A percentile compares a stretch with the other conserved stretches of the same genome.
These are phyloP conservation scores for Fusarium nurragi DNA, from an alignment of 2,329 filamentous ascomycete genomes.

Conservation along the genomic window DNA sequence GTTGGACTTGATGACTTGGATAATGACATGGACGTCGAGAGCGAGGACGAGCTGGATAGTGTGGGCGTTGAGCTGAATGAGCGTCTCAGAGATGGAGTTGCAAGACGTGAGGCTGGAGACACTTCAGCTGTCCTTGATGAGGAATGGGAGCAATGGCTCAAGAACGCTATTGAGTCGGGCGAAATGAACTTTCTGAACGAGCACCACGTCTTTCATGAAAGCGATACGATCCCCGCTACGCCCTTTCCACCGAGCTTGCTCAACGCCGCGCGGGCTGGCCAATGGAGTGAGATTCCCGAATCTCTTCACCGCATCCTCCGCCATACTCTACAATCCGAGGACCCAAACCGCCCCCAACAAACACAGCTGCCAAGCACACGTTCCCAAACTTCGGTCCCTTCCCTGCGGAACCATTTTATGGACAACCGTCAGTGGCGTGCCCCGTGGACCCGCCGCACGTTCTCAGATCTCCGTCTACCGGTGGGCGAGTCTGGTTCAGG, in stretches of 20 bases:
- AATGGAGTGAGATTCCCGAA: conserved; percentile 67
- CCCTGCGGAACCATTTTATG: conserved; percentile 32
- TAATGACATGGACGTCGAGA: conserved; percentile 59
- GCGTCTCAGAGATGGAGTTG: conserved; percentile 71
- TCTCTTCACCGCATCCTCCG: conserved; percentile 64
- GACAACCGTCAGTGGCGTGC: conserved; percentile 25
- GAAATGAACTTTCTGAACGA: conserved; percentile 60
- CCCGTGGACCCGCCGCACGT: conserved; percentile 38
- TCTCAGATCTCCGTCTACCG: conserved; percentile 54
- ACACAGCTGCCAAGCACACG: conserved; percentile 20
- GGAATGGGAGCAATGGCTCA: conserved; percentile 79
- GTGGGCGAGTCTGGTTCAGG: conserved; percentile 45
- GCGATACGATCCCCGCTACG: conserved; percentile 46
- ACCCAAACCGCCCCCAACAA: conserved; percentile 33
- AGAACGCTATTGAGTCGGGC: conserved; percentile 73
- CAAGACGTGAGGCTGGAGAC: conserved; percentile 69
- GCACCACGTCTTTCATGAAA: conserved; percentile 47
- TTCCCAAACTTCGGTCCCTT: conserved; percentile 13
- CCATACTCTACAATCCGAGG: conserved; percentile 55
- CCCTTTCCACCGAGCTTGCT: conserved; percentile 63
- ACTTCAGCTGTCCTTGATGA: conserved; percentile 69
- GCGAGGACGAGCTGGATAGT: conserved; percentile 62
- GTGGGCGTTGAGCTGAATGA: conserved; percentile 71
- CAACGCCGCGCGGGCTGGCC: conserved; percentile 63
- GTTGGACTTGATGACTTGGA: conserved; percentile 43